Base-by-base conservation (phyloP, 2,329 filamentous ascomycete species). In the Clarireedia paspali region DNA sequence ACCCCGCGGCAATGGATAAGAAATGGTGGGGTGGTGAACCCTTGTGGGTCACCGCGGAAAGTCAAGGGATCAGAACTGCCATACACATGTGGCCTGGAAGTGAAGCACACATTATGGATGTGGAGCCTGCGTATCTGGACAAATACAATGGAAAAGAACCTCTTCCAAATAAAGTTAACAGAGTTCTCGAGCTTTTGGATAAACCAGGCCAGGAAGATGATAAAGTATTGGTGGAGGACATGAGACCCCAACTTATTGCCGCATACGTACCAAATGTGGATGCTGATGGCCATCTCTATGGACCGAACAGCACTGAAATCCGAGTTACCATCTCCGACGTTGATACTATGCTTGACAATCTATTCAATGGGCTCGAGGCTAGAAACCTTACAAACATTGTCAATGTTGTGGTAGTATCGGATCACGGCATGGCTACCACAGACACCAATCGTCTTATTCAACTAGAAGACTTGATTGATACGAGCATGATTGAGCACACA, bases 11-110 rank as follows among this genome's bases (percentile, higher is more conserved):
- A 62, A 81, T 96, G 72, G 83, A 92, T 62, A 77, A 88, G 1
- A 89, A 92, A 68, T 99, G 94, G 92, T 99, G 94, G 92, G 84
- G 81, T 42, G 94, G 91, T 3, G 91, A 97, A 69, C 94, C 94
- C 0, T 77, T 99, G 30, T 99, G 94, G 94, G 86, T 87, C 26
- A 95, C 92, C 1, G 92, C 92, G 5, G 94, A 97, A 74, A 82
- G 81, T 56, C 87, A 90, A 63, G 87, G 87, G 5, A 77, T 95
- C 34, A 81, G 82, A 56, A 84, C 85, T 30, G 94, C 90, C 0
- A 84, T 99, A 26, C 94, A 99, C 70, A 99, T 99, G 94, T 99
- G 94, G 94, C 94, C 94, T 1, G 94, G 94, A 2, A 95, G 89
- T 45, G 94, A 99, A 73, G 91, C 91, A 5, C 85, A 90, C 69